A percentile compares a stretch with the other conserved stretches of the same genome.
Conservation (phyloP, 73 alveolate genomes). For the Blepharisma stoltei region DNA sequence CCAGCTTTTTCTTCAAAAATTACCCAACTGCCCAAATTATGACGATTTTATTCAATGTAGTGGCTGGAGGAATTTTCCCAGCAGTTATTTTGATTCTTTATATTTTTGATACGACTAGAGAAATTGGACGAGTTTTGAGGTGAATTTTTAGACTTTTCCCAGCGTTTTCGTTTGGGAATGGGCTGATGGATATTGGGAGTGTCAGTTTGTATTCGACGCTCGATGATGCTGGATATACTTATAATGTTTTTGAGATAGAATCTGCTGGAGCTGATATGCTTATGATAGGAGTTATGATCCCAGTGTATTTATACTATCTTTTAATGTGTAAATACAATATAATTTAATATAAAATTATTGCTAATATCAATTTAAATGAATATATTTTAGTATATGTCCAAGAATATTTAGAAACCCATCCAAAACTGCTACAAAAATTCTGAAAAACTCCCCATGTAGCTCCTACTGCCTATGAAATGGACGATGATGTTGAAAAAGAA, state of each 20-base stretch:
- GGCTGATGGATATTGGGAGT: constrained; percentile 51
- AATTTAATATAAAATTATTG: no score
- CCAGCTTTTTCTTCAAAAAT: constrained; percentile 63
- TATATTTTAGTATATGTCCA: no score
- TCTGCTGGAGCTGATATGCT: constrained; percentile 43
- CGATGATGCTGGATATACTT: constrained; percentile 24
- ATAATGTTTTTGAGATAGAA: constrained; percentile 34
- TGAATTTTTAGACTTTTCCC: constrained; percentile 73
- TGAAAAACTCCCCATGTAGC: no score
- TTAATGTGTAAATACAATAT: no score
- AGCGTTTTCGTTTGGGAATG: constrained; percentile 53
- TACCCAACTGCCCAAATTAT: constrained; percentile 65
- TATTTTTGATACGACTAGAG: constrained; percentile 49
- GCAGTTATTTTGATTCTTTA: constrained; percentile 55
- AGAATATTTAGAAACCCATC: no score
- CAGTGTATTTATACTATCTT: background rate
- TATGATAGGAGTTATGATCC: constrained; percentile 30
- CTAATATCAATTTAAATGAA: no score
- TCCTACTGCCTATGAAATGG: background rate
- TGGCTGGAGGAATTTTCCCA: constrained; percentile 50
- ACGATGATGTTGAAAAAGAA: constrained; percentile 58
- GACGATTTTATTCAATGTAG: constrained; percentile 61
- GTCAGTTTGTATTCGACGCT: constrained; percentile 29
- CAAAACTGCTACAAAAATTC: no score
- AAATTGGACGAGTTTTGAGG: constrained; percentile 50